Conservation (phyloP, 2,329 filamentous ascomycete species). For the Curvularia sp. region DNA sequence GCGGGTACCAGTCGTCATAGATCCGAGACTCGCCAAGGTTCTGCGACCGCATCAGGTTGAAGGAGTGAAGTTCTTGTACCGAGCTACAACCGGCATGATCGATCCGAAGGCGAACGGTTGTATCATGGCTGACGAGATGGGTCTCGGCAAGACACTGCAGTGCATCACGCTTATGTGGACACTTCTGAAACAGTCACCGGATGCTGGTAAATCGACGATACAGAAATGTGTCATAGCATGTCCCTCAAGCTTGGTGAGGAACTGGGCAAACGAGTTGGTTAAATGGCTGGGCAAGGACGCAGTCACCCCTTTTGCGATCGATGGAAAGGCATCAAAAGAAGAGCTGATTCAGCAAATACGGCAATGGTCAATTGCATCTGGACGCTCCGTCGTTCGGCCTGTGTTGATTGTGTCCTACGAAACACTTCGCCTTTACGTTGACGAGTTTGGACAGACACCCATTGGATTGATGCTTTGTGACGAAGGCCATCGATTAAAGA, state of each 20-base stretch:
- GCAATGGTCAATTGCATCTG: slow-evolving; percentile 92
- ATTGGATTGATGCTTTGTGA: slow-evolving; percentile 95
- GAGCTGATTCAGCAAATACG: slow-evolving; percentile 88
- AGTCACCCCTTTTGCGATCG: slow-evolving; percentile 91
- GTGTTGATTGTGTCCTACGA: slow-evolving; percentile 99
- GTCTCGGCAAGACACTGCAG: slow-evolving; percentile 94
- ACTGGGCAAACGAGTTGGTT: slow-evolving; percentile 95
- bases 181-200: slow-evolving; percentile 90
- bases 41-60: slow-evolving; percentile 96
- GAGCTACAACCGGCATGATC: slow-evolving; percentile 92
- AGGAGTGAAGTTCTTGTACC: slow-evolving; percentile 97
- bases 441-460: slow-evolving; percentile 85
- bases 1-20: slow-evolving; percentile 95
- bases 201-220: slow-evolving; percentile 91
- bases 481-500: slow-evolving; percentile 95
- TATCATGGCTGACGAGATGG: slow-evolving; percentile 99
- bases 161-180: slow-evolving; percentile 98
- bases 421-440: slow-evolving; percentile 87
- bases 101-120: slow-evolving; percentile 94
- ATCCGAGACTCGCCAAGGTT: slow-evolving; percentile 86
- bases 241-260: slow-evolving; percentile 92
- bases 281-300: slow-evolving; percentile 97
- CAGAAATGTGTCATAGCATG: slow-evolving; percentile 98
- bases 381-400: slow-evolving; percentile 86
- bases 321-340: slow-evolving; percentile 94